These are phyloP conservation scores for Panus rudis DNA, from an alignment of 768 basidiomycete species.

Conservation along the genomic window DNA sequence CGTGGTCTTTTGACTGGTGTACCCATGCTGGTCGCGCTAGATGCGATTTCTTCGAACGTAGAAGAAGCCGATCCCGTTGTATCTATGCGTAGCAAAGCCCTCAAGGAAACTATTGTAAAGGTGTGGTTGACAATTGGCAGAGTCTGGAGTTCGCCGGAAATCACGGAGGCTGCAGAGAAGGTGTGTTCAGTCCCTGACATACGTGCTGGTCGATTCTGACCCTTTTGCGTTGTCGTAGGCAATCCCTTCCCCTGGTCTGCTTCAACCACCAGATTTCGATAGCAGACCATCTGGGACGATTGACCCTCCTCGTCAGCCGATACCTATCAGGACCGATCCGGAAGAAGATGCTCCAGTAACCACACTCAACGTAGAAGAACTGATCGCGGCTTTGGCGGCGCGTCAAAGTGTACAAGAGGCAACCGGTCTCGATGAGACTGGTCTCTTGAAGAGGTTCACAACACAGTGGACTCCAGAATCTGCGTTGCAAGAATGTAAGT, in stretches of 20 bases:
- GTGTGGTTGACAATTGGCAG: conserved; percentile 65
- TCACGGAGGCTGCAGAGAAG: conserved; percentile 48
- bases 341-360: conserved; percentile 26
- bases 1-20: conserved; percentile 70
- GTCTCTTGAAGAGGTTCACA: conserved; percentile 47
- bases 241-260: conserved; percentile 2
- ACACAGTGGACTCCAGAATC: conserved; percentile 66
- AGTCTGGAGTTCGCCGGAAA: conserved; percentile 57
- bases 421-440: conserved; percentile 54
- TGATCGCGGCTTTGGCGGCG: conserved; percentile 49
- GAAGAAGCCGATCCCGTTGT: conserved; percentile 32
- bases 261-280: conserved; percentile 27
- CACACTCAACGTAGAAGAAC: conserved; percentile 45
- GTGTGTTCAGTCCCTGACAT: conserved; percentile 28
- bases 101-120: conserved; percentile 57
- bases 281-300: conserved; percentile 34
- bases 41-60: conserved; percentile 41
- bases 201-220: background rate
- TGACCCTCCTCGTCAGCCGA: conserved; percentile 36
- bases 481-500: conserved; percentile 72
- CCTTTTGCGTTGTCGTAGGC: background rate
- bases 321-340: conserved; percentile 31
- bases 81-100: conserved; percentile 39
- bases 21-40: conserved; percentile 81
- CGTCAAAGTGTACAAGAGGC: conserved; percentile 51